These are phyloP conservation scores for Ambrosia artemisiifolia DNA, from an alignment of 129 eudicot species.

Conservation along the genomic window DNA sequence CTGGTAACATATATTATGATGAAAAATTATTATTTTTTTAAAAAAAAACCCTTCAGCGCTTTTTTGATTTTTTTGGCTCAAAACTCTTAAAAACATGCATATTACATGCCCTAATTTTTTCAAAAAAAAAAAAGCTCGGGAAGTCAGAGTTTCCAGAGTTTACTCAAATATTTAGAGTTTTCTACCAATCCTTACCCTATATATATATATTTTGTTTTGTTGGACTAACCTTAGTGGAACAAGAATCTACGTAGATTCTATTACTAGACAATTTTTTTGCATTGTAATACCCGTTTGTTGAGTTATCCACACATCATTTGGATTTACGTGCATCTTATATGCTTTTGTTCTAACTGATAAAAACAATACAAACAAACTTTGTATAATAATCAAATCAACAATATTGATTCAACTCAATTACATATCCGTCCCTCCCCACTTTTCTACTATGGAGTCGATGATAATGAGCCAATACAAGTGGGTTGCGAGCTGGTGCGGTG, in stretches of 20 bases:
- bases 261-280: background rate
- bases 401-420: background rate
- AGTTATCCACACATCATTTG: constrained; percentile 8
- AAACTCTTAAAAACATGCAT: too few species aligned
- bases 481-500: constrained; percentile 29
- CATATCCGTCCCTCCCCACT: background rate
- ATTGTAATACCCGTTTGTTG: constrained; percentile 9
- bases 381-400: background rate
- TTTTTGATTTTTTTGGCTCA: too few species aligned
- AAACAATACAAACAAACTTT: background rate
- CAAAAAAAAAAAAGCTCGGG: too few species aligned
- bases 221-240: constrained; percentile 1
- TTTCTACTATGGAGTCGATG: constrained; percentile 12
- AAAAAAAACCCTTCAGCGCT: too few species aligned
- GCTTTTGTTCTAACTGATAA: background rate
- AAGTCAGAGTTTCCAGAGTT: too few species aligned
- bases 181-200: too few species aligned
- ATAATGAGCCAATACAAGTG: constrained; percentile 18
- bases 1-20: too few species aligned
- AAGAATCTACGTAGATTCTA: background rate
- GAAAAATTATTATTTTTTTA: too few species aligned
- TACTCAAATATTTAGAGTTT: too few species aligned
- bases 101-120: too few species aligned
- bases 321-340: constrained; percentile 2
- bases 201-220: too few species aligned